Conservation (phyloP, 169 alveolate species). For the Plasmodium malariae region DNA sequence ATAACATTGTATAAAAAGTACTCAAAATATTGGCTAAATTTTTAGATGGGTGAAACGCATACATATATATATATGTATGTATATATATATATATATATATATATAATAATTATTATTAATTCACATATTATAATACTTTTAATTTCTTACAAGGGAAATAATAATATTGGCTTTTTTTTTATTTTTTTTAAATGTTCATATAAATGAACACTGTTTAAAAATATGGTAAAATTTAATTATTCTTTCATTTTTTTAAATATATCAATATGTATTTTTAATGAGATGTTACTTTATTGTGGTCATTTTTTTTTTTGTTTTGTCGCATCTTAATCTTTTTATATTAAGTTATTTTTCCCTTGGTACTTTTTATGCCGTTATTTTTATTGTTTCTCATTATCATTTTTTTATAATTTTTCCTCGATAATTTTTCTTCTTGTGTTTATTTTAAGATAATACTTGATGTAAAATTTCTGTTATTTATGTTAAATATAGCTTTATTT, state of each 20-base stretch:
- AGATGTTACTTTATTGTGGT: no score
- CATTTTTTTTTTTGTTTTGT: neutral
- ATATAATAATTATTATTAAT: neutral
- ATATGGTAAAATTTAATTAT: no score
- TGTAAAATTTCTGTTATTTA: no score
- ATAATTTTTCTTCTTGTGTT: neutral
- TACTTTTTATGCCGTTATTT: neutral
- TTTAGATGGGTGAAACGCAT: neutral
- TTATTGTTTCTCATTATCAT: neutral
- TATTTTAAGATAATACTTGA: neutral
- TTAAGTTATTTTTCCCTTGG: neutral
- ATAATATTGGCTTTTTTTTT: no score
- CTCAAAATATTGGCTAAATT: neutral
- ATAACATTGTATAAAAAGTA: conserved; percentile 13
- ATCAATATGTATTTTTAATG: no score
- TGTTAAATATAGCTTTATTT: no score
- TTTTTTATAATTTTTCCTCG: neutral
- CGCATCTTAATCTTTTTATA: neutral
- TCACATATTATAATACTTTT: neutral
- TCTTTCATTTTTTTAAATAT: no score
- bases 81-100: neutral
- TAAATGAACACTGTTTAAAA: no score
- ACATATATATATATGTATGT: neutral
- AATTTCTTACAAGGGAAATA: neutral
- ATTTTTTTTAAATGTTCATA: no score